Evolutionary conservation across 148 eudicot genomes (phyloP), one percentile per base, ranked within the genome.

Genomic region (Rhododendron ovatum): DNA sequence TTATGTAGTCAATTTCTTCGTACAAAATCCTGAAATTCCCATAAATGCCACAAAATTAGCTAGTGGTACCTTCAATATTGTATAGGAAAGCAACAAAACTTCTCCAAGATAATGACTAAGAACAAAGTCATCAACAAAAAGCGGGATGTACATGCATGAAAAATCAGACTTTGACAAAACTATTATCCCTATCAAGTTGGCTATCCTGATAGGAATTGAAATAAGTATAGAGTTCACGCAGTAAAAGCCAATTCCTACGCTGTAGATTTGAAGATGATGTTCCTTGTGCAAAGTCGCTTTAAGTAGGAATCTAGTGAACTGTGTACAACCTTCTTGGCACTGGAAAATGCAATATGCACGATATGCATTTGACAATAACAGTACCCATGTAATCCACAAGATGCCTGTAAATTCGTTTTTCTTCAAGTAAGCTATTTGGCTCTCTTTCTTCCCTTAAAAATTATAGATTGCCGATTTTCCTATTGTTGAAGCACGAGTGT

Each of bases 1-100:
- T 95, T 86, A 95, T 90, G 85, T 98, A 95, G 87, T 98, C 99
- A 82, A 94, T 95, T 90, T 98, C 98, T 91, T 95, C 94, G 83
- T 98, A 98, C 90, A 98, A 87, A 84, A 95, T 92, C 92, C 99
- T 98, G 92, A 87, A 93, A 88, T 67, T 77, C 80, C 73, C 87
- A 85, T n/a, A 74, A 88, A 84, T 45, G 45, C 59, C 39, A 65
- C 71, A 86, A 39, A 33, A 30, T 81, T 33, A 81, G 47, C 28
- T 57, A 55, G 14, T 7, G 83, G 83, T 20, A 55, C 37, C 71
- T 22, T 81, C 39, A 81, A 11, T 57, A 35, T 55, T 17, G 20
- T 8, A 53, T 24, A 18, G 69, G 63, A 81, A 80, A 80, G 11
- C 63, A 80, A 50, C 35, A 80, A 80, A 28, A 80, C 39, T 28